Evolutionary conservation across 139 green algal species (phyloP), one percentile per base, ranked within the genome.

Genomic region (Coelastrella sp.): DNA sequence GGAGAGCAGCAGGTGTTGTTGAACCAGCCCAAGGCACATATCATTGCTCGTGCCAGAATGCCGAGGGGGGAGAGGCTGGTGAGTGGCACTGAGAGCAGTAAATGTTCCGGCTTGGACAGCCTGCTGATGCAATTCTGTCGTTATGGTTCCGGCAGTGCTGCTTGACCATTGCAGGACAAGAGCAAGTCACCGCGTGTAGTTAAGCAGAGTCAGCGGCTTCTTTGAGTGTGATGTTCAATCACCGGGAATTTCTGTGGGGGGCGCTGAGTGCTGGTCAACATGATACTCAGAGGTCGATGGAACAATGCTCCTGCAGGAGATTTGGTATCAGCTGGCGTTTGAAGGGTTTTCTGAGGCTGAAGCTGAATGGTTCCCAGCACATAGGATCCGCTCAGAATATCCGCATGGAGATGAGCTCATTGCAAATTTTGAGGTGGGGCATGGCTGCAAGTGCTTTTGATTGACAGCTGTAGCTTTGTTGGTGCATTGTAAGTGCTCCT

Each of bases 301-400:
- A n/a, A n/a, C n/a, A n/a, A n/a, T n/a, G n/a, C n/a, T n/a, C n/a
- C 45, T 71, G 59, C 80, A 86, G 80, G 80, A 86, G 38, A 45
- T 80, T 4, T 86, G 80, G 80, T 86, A 86, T 63, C 80, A 86
- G 66, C 35, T 86, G 4, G 48, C 45, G 0, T 86, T 86, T 80
- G 80, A 86, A 57, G 80, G 67, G 15, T 86, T 72, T 51, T 67
- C 80, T 4, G 45, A 57, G 9, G 80, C 67, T 73, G 80, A 86
- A 59, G 80, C 80, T 8, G 80, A 86, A 63, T 86, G 80, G 80
- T 86, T 80, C 38, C 80, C 67, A n/a, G 67, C 80, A 11, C 13
- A 37, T 23, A 57, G 66, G 23, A 86, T 86, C 17, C 67, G 40
- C 37, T 30, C 45, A 25, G 80, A 86, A 13, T 69, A 86, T 63